Evolutionary conservation across 2,329 filamentous ascomycete species (phyloP).

Genomic region (Ramichloridium luteum): DNA sequence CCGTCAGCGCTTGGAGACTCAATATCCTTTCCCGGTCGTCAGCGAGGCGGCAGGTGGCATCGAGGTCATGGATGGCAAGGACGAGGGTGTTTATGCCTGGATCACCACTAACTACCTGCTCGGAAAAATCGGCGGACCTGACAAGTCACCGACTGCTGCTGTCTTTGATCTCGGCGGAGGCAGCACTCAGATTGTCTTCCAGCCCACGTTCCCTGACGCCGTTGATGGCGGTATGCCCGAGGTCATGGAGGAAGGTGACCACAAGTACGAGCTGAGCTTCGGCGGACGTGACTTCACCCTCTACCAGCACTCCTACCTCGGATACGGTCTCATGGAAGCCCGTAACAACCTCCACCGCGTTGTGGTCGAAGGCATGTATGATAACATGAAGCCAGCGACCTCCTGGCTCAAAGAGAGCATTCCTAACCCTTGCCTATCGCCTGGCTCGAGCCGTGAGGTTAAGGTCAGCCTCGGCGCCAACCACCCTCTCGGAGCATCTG

Average conservation of each 20-base stretch:
- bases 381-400: conserved; percentile 42
- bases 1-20: conserved; percentile 66
- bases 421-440: conserved; percentile 73
- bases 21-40: conserved; percentile 90
- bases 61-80: conserved; percentile 91
- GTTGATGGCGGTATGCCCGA: conserved; percentile 69
- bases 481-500: conserved; percentile 51
- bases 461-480: conserved; percentile 56
- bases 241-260: conserved; percentile 75
- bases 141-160: conserved; percentile 80
- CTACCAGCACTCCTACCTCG: conserved; percentile 96
- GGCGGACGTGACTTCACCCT: conserved; percentile 82
- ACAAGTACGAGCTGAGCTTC: conserved; percentile 88
- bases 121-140: conserved; percentile 89
- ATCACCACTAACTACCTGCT: conserved; percentile 98
- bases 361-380: conserved; percentile 60
- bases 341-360: conserved; percentile 71
- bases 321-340: conserved; percentile 91
- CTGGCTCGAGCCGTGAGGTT: conserved; percentile 63
- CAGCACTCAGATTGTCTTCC: conserved; percentile 96
- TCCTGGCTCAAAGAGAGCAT: conserved; percentile 61
- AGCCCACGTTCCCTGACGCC: conserved; percentile 76
- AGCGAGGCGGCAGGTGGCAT: conserved; percentile 75
- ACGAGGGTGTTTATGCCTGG: conserved; percentile 98
- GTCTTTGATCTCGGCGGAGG: conserved; percentile 92